These are phyloP conservation scores for Rhizoclosmatium globosum DNA, from an alignment of 192 early-diverging fungal species.

Conservation along the genomic window DNA sequence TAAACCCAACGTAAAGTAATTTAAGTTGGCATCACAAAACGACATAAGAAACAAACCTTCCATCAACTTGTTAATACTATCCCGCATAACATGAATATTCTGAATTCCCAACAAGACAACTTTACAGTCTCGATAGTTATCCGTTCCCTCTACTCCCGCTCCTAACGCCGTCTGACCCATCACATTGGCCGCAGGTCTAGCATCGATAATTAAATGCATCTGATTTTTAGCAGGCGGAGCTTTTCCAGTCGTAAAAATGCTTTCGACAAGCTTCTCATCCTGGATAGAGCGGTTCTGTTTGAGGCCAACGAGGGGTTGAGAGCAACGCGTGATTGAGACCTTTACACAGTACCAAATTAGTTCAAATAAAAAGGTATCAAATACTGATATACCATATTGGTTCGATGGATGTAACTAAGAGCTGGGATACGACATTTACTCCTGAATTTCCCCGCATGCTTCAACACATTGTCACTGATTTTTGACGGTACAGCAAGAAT, in stretches of 20 bases:
- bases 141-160: slow-evolving; percentile 93
- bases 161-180: slow-evolving; percentile 91
- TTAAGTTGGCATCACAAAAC: too few relatives aligned
- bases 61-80: slow-evolving; percentile 81
- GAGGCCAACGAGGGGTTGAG: slow-evolving; percentile 97
- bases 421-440: slow-evolving; percentile 91
- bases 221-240: slow-evolving; percentile 44
- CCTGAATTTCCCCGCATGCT: slow-evolving; percentile 87
- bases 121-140: slow-evolving; percentile 90
- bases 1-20: background rate
- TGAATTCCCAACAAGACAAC: slow-evolving; percentile 92
- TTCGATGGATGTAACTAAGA: slow-evolving; percentile 86
- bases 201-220: slow-evolving; percentile 91
- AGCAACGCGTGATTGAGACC: slow-evolving; percentile 91
- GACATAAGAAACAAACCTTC: slow-evolving; percentile 67
- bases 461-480: slow-evolving; percentile 90
- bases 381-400: slow-evolving; percentile 66
- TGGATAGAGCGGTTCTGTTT: slow-evolving; percentile 94
- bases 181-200: slow-evolving; percentile 93
- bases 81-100: slow-evolving; percentile 98
- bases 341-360: background rate
- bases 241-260: slow-evolving; percentile 77
- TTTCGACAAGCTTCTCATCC: slow-evolving; percentile 96
- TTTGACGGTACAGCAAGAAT: slow-evolving; percentile 81
- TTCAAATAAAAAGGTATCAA: too few relatives aligned